Evolutionary conservation across 2,329 filamentous ascomycete species (phyloP).

Genomic region (Teratosphaeria destructans): DNA sequence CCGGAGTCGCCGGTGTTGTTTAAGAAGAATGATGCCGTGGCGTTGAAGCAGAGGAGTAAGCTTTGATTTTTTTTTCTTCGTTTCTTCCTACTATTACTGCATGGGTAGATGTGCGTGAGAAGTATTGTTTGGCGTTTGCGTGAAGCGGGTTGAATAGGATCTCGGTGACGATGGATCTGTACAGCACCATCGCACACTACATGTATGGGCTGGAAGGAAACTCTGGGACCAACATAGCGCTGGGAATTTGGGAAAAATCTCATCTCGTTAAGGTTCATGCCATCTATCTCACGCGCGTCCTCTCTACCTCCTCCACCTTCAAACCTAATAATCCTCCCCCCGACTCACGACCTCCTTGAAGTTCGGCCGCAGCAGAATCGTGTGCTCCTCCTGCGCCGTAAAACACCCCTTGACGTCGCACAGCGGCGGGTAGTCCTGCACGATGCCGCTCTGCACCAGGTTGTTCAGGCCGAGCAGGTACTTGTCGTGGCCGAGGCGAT

Average conservation of each 20-base stretch:
- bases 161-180: not conserved
- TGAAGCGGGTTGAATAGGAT: not conserved
- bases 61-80: slow-evolving; percentile 25
- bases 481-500: slow-evolving; percentile 50
- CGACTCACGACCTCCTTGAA: slow-evolving; percentile 33
- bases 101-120: not conserved
- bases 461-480: slow-evolving; percentile 51
- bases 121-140: not conserved
- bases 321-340: slow-evolving; percentile 26
- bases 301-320: too few species aligned
- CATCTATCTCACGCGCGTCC: too few species aligned
- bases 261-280: too few species aligned
- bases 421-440: slow-evolving; percentile 48
- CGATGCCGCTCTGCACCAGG: slow-evolving; percentile 46
- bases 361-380: slow-evolving; percentile 30
- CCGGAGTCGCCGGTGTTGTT: slow-evolving; percentile 52
- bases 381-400: slow-evolving; percentile 55
- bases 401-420: slow-evolving; percentile 51
- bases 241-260: too few species aligned
- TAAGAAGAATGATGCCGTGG: slow-evolving; percentile 44
- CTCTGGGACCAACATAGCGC: too few species aligned
- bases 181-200: not conserved
- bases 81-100: too few species aligned
- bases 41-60: slow-evolving; percentile 37
- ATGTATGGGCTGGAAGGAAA: not conserved